A percentile compares a stretch with the other conserved stretches of the same genome.
Conservation (phyloP, 257 asterid species). For the Solanum chmielewskii region DNA sequence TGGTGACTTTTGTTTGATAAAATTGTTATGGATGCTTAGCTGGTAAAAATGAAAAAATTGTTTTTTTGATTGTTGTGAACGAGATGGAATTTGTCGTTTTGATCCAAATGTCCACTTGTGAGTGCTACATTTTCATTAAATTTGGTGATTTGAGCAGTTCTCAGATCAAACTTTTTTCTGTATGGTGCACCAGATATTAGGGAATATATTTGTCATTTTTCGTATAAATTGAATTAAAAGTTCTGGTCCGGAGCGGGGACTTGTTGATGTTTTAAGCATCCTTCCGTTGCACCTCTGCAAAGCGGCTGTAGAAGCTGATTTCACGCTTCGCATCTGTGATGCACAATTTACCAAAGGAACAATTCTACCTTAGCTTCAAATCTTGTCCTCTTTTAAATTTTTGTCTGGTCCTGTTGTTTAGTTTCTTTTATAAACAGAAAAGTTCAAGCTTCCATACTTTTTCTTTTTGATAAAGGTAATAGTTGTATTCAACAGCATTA, state of each 20-base stretch:
- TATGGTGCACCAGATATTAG: neutral
- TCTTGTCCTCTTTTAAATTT: neutral
- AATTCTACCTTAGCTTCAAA: neutral
- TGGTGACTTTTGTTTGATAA: neutral
- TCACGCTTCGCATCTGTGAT: neutral
- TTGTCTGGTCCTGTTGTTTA: neutral
- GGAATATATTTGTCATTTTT: neutral
- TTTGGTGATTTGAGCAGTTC: neutral
- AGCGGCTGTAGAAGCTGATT: neutral
- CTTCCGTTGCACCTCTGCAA: neutral
- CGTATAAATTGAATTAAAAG: neutral
- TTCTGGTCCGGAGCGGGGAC: neutral
- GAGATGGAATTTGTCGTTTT: neutral
- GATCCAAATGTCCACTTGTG: neutral
- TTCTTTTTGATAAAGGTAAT: too few species aligned
- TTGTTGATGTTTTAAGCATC: neutral
- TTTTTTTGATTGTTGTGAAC: neutral
- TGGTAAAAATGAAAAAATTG: neutral
- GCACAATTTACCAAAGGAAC: neutral
- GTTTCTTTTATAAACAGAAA: neutral
- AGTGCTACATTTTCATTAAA: neutral
- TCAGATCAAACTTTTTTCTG: neutral
- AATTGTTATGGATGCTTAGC: neutral
- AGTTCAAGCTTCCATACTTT: neutral
- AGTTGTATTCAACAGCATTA: too few species aligned